Conservation (phyloP, 192 early-diverging fungal genomes). For the Entomortierella lignicola region DNA sequence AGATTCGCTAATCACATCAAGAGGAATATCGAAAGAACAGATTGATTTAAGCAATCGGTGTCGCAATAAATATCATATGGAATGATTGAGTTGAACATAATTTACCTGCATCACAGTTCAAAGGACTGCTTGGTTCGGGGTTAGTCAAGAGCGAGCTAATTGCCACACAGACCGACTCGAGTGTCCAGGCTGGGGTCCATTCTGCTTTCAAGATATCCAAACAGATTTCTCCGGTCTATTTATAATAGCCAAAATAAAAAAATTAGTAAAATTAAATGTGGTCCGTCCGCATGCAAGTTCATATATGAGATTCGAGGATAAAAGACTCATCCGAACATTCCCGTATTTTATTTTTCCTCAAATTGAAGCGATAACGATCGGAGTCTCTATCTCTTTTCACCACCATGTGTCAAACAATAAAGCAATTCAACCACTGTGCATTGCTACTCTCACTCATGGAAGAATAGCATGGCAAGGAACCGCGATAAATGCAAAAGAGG, state of each 20-base stretch:
- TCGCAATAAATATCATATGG: too few species aligned
- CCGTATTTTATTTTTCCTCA: background rate
- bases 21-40: too few species aligned
- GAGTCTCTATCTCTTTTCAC: too few species aligned
- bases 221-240: conserved; percentile 94
- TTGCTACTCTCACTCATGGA: too few species aligned
- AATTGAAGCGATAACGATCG: too few species aligned
- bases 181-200: conserved; percentile 97
- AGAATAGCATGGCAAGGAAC: too few species aligned
- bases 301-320: background rate
- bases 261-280: background rate
- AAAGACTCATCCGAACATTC: background rate
- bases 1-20: too few species aligned
- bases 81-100: background rate
- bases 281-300: background rate
- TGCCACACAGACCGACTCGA: conserved; percentile 86
- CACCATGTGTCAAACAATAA: too few species aligned
- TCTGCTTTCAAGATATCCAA: conserved; percentile 93
- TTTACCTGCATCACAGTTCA: conserved; percentile 90
- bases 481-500: too few species aligned
- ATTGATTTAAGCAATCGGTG: too few species aligned
- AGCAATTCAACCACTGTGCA: too few species aligned
- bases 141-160: conserved; percentile 84
- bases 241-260: background rate
- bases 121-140: conserved; percentile 90